Conservation (phyloP, 768 basidiomycete species). For the Lactifluus rugatus region DNA sequence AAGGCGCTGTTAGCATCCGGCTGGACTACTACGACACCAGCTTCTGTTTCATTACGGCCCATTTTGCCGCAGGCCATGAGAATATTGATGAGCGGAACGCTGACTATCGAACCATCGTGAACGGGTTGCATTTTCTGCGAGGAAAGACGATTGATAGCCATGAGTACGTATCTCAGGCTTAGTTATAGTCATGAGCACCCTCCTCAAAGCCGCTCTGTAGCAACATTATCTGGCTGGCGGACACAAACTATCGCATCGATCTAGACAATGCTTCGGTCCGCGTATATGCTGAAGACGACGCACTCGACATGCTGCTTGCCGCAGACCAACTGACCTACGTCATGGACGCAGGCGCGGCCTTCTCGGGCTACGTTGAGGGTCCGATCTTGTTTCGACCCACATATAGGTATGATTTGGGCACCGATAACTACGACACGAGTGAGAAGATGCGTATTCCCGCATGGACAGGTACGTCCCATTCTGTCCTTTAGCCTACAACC, state of each 20-base stretch:
- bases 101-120: conserved; percentile 82
- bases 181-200: background rate
- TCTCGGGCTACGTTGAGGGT: conserved; percentile 80
- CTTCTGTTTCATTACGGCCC: conserved; percentile 93
- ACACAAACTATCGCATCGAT: conserved; percentile 92
- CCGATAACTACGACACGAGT: conserved; percentile 86
- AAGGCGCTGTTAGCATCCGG: conserved; percentile 92
- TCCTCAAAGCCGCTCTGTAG: conserved; percentile 33
- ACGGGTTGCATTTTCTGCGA: conserved; percentile 76
- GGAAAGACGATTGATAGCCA: conserved; percentile 86
- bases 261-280: conserved; percentile 77
- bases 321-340: conserved; percentile 81
- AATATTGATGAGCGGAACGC: conserved; percentile 86
- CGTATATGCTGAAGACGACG: conserved; percentile 48
- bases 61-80: conserved; percentile 90
- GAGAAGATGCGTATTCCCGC: conserved; percentile 96
- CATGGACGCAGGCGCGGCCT: conserved; percentile 66
- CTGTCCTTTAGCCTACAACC: conserved; percentile 12
- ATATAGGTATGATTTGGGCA: conserved; percentile 79
- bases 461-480: conserved; percentile 70
- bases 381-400: conserved; percentile 89
- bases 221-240: conserved; percentile 88
- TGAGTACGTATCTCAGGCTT: conserved; percentile 50
- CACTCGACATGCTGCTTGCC: conserved; percentile 63
- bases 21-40: conserved; percentile 85